These are phyloP conservation scores for Ramichloridium luteum DNA, from an alignment of 2,329 filamentous ascomycete genomes.

Conservation along the genomic window DNA sequence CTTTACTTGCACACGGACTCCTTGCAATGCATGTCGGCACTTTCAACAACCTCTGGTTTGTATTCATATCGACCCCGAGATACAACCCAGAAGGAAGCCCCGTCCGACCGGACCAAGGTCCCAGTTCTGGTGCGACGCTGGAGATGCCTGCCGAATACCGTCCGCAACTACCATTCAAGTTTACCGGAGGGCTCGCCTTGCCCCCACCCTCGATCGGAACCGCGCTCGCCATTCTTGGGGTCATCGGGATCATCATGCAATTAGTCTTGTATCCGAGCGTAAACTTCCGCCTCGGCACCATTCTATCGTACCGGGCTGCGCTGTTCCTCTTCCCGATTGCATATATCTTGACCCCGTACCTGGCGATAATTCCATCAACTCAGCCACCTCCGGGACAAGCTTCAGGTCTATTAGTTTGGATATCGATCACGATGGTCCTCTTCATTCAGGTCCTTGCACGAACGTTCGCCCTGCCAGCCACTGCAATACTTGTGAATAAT, in stretches of 20 bases:
- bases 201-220: constrained; percentile 36
- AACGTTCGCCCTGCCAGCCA: constrained; percentile 44
- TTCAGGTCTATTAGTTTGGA: constrained; percentile 31
- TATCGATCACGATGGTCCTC: constrained; percentile 29
- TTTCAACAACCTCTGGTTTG: constrained; percentile 39
- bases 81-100: constrained; percentile 21
- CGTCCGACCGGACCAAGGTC: constrained; percentile 4
- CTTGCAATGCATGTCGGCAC: constrained; percentile 38
- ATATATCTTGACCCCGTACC: constrained; percentile 33
- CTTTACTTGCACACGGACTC: constrained; percentile 32
- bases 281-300: constrained; percentile 30
- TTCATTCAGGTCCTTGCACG: constrained; percentile 35
- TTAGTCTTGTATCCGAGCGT: constrained; percentile 34
- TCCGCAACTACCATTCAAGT: constrained; percentile 31
- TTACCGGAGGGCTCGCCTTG: constrained; percentile 38
- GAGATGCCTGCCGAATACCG: constrained; percentile 27
- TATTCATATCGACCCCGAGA: constrained; percentile 37
- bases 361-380: constrained; percentile 31
- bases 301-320: constrained; percentile 29
- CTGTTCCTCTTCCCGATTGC: constrained; percentile 34
- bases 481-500: constrained; percentile 50
- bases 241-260: constrained; percentile 36
- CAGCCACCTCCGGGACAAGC: constrained; percentile 29
- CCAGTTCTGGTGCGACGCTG: constrained; percentile 25
- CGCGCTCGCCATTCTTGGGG: constrained; percentile 36